phyloP scores from a whole-genome alignment of 176 grass and related monocot species.

The barley (Hordeum vulgare) region DNA sequence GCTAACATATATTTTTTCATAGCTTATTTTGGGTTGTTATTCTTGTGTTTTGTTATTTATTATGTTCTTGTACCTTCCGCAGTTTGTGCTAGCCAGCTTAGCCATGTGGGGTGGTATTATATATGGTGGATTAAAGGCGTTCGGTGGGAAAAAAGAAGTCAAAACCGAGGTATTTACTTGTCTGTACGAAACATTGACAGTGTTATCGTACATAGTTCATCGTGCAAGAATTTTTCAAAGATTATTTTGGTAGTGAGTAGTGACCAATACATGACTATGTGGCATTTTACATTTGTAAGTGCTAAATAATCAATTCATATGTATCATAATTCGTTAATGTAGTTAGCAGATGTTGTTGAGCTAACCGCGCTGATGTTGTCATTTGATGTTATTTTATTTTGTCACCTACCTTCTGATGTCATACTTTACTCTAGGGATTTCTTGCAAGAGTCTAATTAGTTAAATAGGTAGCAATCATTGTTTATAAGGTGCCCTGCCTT shows the following conservation, averaged over 20 bases:
- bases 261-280: background rate
- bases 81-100: constrained; percentile 75
- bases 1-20: background rate
- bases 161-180: constrained; percentile 44
- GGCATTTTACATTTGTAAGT: background rate
- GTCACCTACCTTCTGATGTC: background rate
- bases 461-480: background rate
- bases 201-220: background rate
- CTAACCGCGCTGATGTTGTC: background rate
- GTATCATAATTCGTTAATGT: background rate
- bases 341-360: background rate
- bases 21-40: background rate
- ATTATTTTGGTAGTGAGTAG: background rate
- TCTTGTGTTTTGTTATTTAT: background rate
- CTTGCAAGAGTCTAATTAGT: background rate
- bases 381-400: background rate
- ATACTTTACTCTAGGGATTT: background rate
- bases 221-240: background rate
- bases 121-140: constrained; percentile 41
- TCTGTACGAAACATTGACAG: background rate
- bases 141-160: constrained; percentile 48
- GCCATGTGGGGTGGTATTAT: constrained; percentile 45
- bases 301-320: background rate
- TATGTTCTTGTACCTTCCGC: background rate
- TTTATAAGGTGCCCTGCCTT: no score